Evolutionary conservation across 495 filamentous ascomycete genomes (phyloP), one percentile per base, ranked within the genome.

Genomic region (Penicillium silybi): DNA sequence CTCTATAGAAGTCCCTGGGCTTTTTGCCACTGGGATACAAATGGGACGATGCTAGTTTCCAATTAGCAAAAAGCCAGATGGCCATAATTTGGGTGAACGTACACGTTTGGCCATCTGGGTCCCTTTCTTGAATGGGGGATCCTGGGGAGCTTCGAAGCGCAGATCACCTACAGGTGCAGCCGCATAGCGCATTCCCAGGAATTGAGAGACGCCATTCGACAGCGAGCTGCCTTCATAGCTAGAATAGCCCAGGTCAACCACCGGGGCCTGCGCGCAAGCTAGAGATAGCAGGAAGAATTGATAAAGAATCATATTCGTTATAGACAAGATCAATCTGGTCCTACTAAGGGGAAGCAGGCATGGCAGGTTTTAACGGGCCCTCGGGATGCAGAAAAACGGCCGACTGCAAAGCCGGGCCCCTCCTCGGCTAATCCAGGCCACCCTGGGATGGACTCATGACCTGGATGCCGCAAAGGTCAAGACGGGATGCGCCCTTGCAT

Each of bases 111-210:
- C 81, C 53, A 74, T 57, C 40, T 78, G 72, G 5, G 76, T 57
- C 16, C 63, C 71, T 16, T 57, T 32, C 11, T 62, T 61, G n/a
- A 50, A 48, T 15, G 59, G 52, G 5, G 84, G 83, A 56, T 84
- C 77, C 35, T 76, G 66, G 13, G 85, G 84, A 22, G 78, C 78
- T 41, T 72, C 69, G 59, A 87, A 88, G 11, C 85, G 77, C 53
- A 86, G 62, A 9, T 72, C 53, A 1, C 80, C 81, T 20, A 82
- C 46, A 8, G 84, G 82, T 18, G 83, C 65, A 16, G 81, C 79
- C 25, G 83, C 85, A 69, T 75, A 88, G 19, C 85, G 81, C 39
- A 88, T 79, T 4, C 85, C 85, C 8, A 85, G 70, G 83, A 83
- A 88, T 62, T 84, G 76, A 0, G 73, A 74, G 40, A 86, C 63